A percentile compares a stretch with the other conserved stretches of the same genome.
phyloP scores from a whole-genome alignment of 352 stramenopile species.

The Globisporangium recalcitrans region DNA sequence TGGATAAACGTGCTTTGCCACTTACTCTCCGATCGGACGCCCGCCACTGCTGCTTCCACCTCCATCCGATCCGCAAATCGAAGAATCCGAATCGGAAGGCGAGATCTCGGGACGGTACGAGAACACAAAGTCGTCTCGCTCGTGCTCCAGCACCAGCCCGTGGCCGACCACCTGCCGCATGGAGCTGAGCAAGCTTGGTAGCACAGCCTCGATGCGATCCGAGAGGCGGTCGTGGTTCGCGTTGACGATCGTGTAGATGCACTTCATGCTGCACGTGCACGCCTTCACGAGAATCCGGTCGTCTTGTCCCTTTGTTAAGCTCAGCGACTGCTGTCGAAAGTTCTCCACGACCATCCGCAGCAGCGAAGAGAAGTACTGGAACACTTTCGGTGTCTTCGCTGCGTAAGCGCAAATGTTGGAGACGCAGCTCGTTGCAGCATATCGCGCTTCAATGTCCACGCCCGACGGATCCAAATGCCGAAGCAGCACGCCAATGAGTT shows the following conservation, averaged over 20 bases:
- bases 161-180: constrained; percentile 81
- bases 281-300: constrained; percentile 80
- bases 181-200: constrained; percentile 64
- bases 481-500: constrained; percentile 62
- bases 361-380: constrained; percentile 66
- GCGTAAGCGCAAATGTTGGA: constrained; percentile 72
- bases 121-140: constrained; percentile 52
- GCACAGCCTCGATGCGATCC: constrained; percentile 48
- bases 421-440: constrained; percentile 81
- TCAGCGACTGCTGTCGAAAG: constrained; percentile 71
- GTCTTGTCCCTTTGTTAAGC: constrained; percentile 52
- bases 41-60: constrained; percentile 20
- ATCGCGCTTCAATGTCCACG: constrained; percentile 80
- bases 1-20: constrained; percentile 4
- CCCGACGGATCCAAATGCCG: constrained; percentile 72
- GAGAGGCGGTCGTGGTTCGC: constrained; percentile 53
- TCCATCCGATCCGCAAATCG: constrained; percentile 55
- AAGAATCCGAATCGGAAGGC: constrained; percentile 68
- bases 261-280: constrained; percentile 85
- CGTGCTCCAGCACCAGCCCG: constrained; percentile 43
- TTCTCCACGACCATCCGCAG: constrained; percentile 84
- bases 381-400: constrained; percentile 61
- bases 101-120: constrained; percentile 52
- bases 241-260: constrained; percentile 78
- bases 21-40: constrained; percentile 44